phyloP scores from a whole-genome alignment of 345 rosid genomes.

The Pugionium dolabratum region DNA sequence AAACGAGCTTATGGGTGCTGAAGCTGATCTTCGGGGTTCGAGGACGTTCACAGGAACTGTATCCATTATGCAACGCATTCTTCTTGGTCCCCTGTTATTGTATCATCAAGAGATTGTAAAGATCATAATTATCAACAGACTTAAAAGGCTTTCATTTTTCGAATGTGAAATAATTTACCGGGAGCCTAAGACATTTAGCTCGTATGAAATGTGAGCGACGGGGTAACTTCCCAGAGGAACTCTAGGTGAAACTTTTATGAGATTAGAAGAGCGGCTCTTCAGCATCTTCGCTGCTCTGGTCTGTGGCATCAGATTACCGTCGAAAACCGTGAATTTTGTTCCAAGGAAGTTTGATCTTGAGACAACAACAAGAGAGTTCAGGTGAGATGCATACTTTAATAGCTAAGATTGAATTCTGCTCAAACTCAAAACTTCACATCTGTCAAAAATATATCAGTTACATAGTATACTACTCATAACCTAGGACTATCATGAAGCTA shows the following conservation, averaged over 20 bases:
- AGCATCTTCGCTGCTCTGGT: slow-evolving; percentile 48
- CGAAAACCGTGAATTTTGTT: slow-evolving; percentile 66
- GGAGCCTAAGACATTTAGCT: slow-evolving; percentile 69
- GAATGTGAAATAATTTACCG: slow-evolving; percentile 45
- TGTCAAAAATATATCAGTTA: not conserved
- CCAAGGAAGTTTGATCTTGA: slow-evolving; percentile 76
- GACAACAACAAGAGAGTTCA: slow-evolving; percentile 10
- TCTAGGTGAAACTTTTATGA: slow-evolving; percentile 59
- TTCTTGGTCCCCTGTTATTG: slow-evolving; percentile 72
- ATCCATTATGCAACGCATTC: slow-evolving; percentile 68
- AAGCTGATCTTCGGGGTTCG: slow-evolving; percentile 36
- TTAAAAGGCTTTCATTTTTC: not conserved
- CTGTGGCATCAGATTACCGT: slow-evolving; percentile 48
- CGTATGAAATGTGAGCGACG: slow-evolving; percentile 62
- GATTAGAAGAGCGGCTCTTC: slow-evolving; percentile 57
- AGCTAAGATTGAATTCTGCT: no score
- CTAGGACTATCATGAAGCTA: not conserved
- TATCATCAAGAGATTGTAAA: slow-evolving; percentile 1
- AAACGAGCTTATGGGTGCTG: slow-evolving; percentile 20
- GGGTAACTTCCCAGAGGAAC: slow-evolving; percentile 57
- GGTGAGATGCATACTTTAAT: not conserved
- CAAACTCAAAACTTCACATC: not conserved
- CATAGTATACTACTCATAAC: slow-evolving; percentile 8
- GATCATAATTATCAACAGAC: slow-evolving; percentile 4
- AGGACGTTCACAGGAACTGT: slow-evolving; percentile 52